Percentiles rank a stretch among this genome's conserved stretches.
phyloP scores from a whole-genome alignment of 176 grass and related monocot genomes.

The Oryza glumipatula region DNA sequence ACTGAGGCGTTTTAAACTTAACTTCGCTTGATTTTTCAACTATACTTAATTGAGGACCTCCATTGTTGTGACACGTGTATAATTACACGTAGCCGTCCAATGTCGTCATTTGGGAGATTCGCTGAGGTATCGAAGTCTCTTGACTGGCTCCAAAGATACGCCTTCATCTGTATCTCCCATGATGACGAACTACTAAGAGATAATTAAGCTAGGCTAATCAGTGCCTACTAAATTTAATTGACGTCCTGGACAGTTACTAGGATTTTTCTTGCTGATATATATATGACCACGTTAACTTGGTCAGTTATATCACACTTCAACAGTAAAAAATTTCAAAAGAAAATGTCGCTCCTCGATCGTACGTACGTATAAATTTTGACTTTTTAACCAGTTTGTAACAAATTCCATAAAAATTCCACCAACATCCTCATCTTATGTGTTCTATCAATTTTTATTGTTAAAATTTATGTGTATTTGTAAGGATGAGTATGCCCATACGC shows the following conservation, averaged over 20 bases:
- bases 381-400: too few species aligned
- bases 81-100: neutral
- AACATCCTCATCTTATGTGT: too few species aligned
- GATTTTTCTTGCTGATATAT: too few species aligned
- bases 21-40: neutral
- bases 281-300: neutral
- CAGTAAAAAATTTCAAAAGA: too few species aligned
- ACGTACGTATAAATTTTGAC: too few species aligned
- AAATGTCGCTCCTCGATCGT: too few species aligned
- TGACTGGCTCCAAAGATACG: slow-evolving; percentile 32
- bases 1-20: neutral
- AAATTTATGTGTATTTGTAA: too few species aligned
- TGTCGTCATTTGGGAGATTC: slow-evolving; percentile 34
- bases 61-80: neutral
- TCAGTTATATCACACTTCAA: neutral
- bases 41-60: neutral
- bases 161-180: neutral
- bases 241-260: neutral
- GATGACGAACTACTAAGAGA: neutral
- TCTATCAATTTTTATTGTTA: too few species aligned
- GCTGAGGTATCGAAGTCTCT: slow-evolving; percentile 25
- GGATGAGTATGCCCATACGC: too few species aligned
- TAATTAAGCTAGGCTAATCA: neutral
- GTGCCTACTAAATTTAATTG: neutral
- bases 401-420: too few species aligned